Base-by-base conservation (phyloP, 139 green algal species). In the Mesotaenium endlicherianum region DNA sequence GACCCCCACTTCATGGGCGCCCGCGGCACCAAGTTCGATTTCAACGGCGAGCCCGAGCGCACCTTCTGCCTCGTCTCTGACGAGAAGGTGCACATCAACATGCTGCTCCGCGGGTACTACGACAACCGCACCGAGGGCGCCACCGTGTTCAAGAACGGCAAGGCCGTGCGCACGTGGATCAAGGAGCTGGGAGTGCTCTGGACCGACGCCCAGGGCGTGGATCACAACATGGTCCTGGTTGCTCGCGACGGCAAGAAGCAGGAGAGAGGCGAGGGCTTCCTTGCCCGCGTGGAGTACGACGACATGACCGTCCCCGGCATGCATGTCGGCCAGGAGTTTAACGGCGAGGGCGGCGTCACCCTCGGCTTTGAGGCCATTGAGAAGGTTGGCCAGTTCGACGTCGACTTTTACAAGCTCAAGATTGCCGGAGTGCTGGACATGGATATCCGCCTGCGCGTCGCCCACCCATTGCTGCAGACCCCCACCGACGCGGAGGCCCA, bases 371-470 rank as follows among this genome's bases (percentile, higher is more conserved):
- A n/a, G 2, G 55, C n/a, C 2, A 39, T 39, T 30, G 55, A n/a
- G 3, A 68, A 68, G 55, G 34, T 30, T 2, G 55, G 55, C 0
- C 55, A n/a, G 55, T 68, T 68, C 55, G 55, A 68, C 17, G 55
- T 68, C 55, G 55, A 68, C 55, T n/a, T 39, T n/a, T 68, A 68
- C 55, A 68, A 68, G n/a, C 3, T 68, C 2, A 68, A 68, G n/a
- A 30, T 68, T 31, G 55, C 34, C 0, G 55, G 55, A 68, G n/a
- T n/a, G 55, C 34, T 68, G n/a, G n/a, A n/a, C n/a, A n/a, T n/a
- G n/a, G n/a, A n/a, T n/a, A n/a, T n/a, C n/a, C n/a, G n/a, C n/a
- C 55, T 68, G 0, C 55, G 55, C 26, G 36, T 68, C 55, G 55
- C 55, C 1, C 55, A 68, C 26, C 55, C 55, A 30, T 30, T 68